These are phyloP conservation scores for Solanum aculeatissimum DNA, from an alignment of 305 asterid genomes.

Conservation along the genomic window DNA sequence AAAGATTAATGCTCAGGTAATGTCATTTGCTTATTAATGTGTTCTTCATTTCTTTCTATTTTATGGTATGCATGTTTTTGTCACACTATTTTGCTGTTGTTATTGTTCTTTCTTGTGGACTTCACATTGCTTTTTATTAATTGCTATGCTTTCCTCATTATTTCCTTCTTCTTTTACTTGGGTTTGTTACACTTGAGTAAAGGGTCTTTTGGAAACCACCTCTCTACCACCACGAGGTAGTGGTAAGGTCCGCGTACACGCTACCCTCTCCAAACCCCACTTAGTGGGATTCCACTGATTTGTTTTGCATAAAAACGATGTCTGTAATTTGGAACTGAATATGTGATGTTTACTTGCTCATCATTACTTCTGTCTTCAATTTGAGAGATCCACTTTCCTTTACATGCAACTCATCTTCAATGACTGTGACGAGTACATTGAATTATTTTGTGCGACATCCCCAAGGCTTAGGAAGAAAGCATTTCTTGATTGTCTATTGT, in stretches of 20 bases:
- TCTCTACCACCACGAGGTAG: too few species aligned
- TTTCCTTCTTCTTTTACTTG: too few species aligned
- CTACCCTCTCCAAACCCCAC: too few species aligned
- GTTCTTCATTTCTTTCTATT: background rate
- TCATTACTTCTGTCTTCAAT: background rate
- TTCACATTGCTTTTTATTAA: too few species aligned
- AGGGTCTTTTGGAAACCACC: too few species aligned
- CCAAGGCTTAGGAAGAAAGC: background rate
- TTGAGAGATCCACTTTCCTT: background rate
- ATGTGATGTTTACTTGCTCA: background rate
- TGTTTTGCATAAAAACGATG: background rate
- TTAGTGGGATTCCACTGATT: background rate
- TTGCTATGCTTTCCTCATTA: too few species aligned
- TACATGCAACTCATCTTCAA: background rate
- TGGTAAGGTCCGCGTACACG: too few species aligned
- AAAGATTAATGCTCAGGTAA: constrained; percentile 73
- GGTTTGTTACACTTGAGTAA: too few species aligned
- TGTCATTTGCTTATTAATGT: background rate
- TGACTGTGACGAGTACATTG: background rate
- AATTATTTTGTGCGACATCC: background rate
- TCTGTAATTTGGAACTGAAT: background rate
- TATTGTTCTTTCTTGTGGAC: too few species aligned
- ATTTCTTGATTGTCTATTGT: background rate
- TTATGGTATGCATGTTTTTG: background rate
- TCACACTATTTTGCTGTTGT: background rate